A percentile compares a stretch with the other conserved stretches of the same genome.
phyloP scores from a whole-genome alignment of 805 yeast genomes.

The Kuraishia borneana region DNA sequence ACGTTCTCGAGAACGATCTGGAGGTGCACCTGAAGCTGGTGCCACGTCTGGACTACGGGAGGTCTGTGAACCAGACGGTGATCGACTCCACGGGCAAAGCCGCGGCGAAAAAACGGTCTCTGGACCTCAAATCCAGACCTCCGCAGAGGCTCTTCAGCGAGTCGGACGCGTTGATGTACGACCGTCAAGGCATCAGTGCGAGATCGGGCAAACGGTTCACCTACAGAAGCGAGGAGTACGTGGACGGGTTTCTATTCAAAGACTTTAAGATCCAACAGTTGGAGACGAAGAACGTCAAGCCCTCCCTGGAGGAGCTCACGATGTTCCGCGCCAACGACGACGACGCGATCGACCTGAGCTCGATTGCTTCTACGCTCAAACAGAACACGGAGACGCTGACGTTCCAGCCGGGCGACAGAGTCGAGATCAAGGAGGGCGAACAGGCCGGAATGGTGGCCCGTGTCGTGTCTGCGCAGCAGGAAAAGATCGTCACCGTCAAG shows the following conservation, averaged over 20 bases:
- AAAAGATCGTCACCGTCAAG: slow-evolving; percentile 38
- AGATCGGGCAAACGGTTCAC: slow-evolving; percentile 46
- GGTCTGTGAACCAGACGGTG: slow-evolving; percentile 23
- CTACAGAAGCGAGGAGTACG: slow-evolving; percentile 82
- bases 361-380: slow-evolving; percentile 80
- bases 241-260: slow-evolving; percentile 78
- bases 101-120: neutral
- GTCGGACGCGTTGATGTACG: slow-evolving; percentile 79
- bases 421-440: slow-evolving; percentile 87
- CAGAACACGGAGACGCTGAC: slow-evolving; percentile 42
- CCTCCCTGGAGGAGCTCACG: slow-evolving; percentile 81
- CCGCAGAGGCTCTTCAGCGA: slow-evolving; percentile 81
- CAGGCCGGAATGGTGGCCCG: slow-evolving; percentile 82
- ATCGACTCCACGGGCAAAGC: slow-evolving; percentile 9
- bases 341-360: slow-evolving; percentile 80
- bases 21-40: slow-evolving; percentile 91
- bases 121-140: slow-evolving; percentile 44
- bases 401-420: slow-evolving; percentile 91
- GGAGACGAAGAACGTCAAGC: slow-evolving; percentile 71
- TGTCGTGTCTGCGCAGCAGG: slow-evolving; percentile 54
- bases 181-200: slow-evolving; percentile 61
- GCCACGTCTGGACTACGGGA: slow-evolving; percentile 89
- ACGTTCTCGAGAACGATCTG: slow-evolving; percentile 86
- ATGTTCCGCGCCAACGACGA: slow-evolving; percentile 62
- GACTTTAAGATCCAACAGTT: slow-evolving; percentile 77